Percentiles rank a stretch among this genome's conserved stretches.
These are phyloP conservation scores for Ustilago loliicola DNA, from an alignment of 1,284 basidiomycete genomes.

Conservation along the genomic window DNA sequence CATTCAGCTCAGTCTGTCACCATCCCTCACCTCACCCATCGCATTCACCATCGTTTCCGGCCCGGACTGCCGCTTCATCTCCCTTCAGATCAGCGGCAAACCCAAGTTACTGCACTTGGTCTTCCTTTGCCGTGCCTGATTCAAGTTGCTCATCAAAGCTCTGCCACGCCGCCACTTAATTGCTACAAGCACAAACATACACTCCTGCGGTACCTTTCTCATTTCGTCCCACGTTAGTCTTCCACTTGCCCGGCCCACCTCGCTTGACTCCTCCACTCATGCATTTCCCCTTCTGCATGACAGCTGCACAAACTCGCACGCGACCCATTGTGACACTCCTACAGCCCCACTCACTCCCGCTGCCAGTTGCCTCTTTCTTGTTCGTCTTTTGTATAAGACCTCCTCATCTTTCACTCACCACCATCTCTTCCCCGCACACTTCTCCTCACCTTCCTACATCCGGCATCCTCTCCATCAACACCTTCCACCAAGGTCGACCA, in stretches of 20 bases:
- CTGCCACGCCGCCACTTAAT: background rate
- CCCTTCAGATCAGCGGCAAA: background rate
- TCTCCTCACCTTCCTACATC: background rate
- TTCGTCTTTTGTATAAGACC: conserved; percentile 16
- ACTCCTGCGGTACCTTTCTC: background rate
- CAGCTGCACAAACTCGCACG: conserved; percentile 1
- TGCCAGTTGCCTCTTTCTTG: background rate
- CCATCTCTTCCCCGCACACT: conserved; percentile 2
- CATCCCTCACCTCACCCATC: background rate
- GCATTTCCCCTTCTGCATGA: background rate
- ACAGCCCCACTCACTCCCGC: background rate
- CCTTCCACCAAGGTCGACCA: background rate
- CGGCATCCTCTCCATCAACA: background rate
- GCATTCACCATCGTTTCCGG: background rate
- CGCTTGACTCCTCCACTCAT: background rate
- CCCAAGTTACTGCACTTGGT: background rate
- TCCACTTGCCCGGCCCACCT: background rate
- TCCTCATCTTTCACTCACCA: background rate
- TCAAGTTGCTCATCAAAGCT: background rate
- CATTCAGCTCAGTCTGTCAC: background rate
- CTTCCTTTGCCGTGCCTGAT: background rate
- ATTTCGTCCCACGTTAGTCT: background rate
- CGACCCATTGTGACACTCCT: background rate
- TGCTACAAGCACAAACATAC: no score
- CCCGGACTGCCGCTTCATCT: conserved; percentile 2